Percentiles rank a stretch among this genome's conserved stretches.
Conservation (phyloP, 805 yeast genomes). For the Dipodascopsis uninucleata region DNA sequence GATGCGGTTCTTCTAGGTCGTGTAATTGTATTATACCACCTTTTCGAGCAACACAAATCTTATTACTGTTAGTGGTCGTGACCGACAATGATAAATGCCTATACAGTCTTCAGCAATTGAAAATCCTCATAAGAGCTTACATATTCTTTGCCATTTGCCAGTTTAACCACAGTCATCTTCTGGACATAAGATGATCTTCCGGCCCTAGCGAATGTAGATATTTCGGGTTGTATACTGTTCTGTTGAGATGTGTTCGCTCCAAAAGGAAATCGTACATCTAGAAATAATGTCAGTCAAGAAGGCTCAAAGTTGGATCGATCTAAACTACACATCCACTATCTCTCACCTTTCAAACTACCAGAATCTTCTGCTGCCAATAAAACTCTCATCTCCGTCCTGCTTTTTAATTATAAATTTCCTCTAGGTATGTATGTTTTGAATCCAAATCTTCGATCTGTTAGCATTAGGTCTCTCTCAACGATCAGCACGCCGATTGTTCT, state of each 20-base stretch:
- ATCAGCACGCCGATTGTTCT: too few species aligned
- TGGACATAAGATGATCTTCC: slow-evolving; percentile 36
- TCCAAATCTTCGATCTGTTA: too few species aligned
- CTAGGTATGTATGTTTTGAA: too few species aligned
- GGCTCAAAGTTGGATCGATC: too few species aligned
- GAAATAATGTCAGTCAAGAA: too few species aligned
- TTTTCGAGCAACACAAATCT: slow-evolving; percentile 31
- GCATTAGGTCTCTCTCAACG: too few species aligned
- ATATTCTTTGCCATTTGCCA: slow-evolving; percentile 35
- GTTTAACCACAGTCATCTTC: slow-evolving; percentile 17
- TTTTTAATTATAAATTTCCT: too few species aligned
- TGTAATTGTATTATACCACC: slow-evolving; percentile 31
- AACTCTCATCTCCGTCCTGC: slow-evolving; percentile 53
- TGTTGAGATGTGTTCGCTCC: slow-evolving; percentile 80
- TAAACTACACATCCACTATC: background rate
- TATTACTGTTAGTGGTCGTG: too few species aligned
- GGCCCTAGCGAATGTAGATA: slow-evolving; percentile 42
- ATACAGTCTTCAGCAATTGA: too few species aligned
- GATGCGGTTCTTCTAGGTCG: slow-evolving; percentile 22
- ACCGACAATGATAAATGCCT: slow-evolving; percentile 7
- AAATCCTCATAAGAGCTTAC: slow-evolving; percentile 40
- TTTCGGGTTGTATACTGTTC: slow-evolving; percentile 60
- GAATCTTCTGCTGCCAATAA: slow-evolving; percentile 51
- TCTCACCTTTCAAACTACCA: slow-evolving; percentile 45
- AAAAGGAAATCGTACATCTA: slow-evolving; percentile 54